These are phyloP conservation scores for Zymoseptoria crescenta DNA, from an alignment of 2,329 filamentous ascomycete species.

Conservation along the genomic window DNA sequence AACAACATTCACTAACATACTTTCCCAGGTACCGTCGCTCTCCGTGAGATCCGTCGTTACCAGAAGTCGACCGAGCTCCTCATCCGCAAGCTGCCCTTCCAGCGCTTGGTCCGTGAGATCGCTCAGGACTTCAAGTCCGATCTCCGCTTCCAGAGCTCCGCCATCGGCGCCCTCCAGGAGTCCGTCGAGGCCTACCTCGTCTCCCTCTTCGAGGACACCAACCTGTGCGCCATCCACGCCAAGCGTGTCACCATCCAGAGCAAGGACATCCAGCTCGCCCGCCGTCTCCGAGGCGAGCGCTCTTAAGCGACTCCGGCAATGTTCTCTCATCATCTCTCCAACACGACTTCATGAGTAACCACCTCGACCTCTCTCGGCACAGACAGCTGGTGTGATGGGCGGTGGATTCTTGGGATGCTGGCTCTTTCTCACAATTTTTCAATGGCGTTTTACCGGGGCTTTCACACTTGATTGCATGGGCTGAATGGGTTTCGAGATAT, in stretches of 20 bases:
- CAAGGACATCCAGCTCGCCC: constrained; percentile 91
- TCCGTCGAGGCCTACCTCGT: constrained; percentile 94
- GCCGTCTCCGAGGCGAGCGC: constrained; percentile 48
- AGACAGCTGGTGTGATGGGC: constrained; percentile 25
- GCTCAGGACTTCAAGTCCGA: constrained; percentile 57
- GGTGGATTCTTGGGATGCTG: constrained; percentile 16
- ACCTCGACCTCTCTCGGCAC: constrained; percentile 26
- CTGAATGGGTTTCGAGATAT: constrained; percentile 27
- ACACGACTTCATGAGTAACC: constrained; percentile 15
- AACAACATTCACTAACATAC: constrained; percentile 19
- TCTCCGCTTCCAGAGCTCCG: constrained; percentile 92
- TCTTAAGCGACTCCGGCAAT: constrained; percentile 34
- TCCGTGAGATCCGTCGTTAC: constrained; percentile 85
- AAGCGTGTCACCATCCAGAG: constrained; percentile 87
- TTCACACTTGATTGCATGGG: constrained; percentile 21
- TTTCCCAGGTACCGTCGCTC: constrained; percentile 63
- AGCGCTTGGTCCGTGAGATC: constrained; percentile 71
- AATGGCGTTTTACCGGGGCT: constrained; percentile 17
- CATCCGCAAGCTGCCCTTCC: constrained; percentile 71
- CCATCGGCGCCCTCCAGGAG: constrained; percentile 88
- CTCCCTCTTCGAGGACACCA: constrained; percentile 92
- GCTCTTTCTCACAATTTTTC: constrained; percentile 10
- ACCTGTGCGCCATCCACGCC: constrained; percentile 92
- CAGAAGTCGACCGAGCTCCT: constrained; percentile 85
- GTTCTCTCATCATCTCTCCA: constrained; percentile 15